phyloP scores from a whole-genome alignment of 305 asterid species.

The Fraxinus greggii region DNA sequence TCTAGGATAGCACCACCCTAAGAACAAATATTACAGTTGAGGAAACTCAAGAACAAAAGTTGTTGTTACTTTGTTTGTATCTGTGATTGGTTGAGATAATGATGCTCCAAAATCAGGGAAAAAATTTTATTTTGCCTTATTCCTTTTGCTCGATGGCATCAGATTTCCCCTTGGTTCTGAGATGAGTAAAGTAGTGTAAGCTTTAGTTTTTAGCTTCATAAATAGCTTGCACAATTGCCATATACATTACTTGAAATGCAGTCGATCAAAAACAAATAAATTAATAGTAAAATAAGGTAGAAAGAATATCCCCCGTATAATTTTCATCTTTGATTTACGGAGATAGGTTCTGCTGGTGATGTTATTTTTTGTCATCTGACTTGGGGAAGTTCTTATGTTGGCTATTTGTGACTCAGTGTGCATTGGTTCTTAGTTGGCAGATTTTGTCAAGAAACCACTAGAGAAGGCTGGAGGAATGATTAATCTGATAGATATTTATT shows the following conservation, averaged over 20 bases:
- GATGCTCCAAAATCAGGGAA: neutral
- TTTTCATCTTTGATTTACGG: neutral
- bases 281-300: constrained; percentile 8
- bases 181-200: neutral
- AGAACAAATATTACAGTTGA: neutral
- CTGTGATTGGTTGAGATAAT: neutral
- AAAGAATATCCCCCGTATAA: neutral
- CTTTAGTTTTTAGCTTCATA: neutral
- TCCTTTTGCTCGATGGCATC: neutral
- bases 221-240: neutral
- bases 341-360: neutral
- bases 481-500: constrained; percentile 82
- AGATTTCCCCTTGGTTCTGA: neutral
- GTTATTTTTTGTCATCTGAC: constrained; percentile 1
- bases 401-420: constrained; percentile 22
- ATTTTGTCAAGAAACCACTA: constrained; percentile 74
- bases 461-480: constrained; percentile 96
- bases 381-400: constrained; percentile 9
- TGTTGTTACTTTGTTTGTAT: neutral
- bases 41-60: neutral
- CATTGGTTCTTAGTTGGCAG: constrained; percentile 71
- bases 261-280: neutral
- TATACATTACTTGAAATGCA: neutral
- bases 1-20: neutral
- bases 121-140: neutral